phyloP scores from a whole-genome alignment of 2,329 filamentous ascomycete genomes.

The Ascochyta rabiei region DNA sequence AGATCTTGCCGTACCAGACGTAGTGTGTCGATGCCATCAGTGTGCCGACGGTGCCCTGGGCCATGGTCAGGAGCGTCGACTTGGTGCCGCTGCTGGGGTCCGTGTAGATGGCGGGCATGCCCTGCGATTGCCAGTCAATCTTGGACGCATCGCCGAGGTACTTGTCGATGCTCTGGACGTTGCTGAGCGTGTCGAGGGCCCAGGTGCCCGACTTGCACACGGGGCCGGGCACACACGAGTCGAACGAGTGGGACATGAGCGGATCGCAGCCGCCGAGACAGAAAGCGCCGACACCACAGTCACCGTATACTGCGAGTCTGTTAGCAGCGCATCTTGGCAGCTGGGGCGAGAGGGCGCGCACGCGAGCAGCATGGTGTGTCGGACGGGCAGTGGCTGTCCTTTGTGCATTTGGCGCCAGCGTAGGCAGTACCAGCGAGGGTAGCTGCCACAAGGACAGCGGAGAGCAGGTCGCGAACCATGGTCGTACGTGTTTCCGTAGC shows the following conservation, averaged over 20 bases:
- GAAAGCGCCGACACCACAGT: constrained; percentile 92
- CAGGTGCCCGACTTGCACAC: constrained; percentile 78
- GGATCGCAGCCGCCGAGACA: constrained; percentile 96
- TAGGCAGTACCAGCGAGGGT: constrained; percentile 34
- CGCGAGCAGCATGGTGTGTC: constrained; percentile 54
- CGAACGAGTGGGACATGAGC: constrained; percentile 77
- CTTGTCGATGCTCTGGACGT: constrained; percentile 72
- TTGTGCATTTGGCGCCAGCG: constrained; percentile 49
- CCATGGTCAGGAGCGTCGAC: constrained; percentile 83
- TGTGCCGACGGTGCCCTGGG: constrained; percentile 81
- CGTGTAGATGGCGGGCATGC: constrained; percentile 71
- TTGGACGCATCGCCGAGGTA: constrained; percentile 84
- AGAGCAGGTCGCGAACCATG: constrained; percentile 40
- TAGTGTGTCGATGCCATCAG: constrained; percentile 84
- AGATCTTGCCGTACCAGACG: constrained; percentile 96
- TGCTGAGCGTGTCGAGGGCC: constrained; percentile 74
- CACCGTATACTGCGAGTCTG: constrained; percentile 73
- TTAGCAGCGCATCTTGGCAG: constrained; percentile 26
- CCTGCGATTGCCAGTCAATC: constrained; percentile 88
- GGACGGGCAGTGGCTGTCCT: constrained; percentile 68
- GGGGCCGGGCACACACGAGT: constrained; percentile 84
- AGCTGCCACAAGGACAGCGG: constrained; percentile 38
- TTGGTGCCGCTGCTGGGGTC: constrained; percentile 48
- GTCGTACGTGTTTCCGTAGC: constrained; percentile 18
- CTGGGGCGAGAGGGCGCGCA: constrained; percentile 29